Evolutionary conservation across 2,329 filamentous ascomycete species (phyloP).

Genomic region (Penicillium aurantiogriseum): DNA sequence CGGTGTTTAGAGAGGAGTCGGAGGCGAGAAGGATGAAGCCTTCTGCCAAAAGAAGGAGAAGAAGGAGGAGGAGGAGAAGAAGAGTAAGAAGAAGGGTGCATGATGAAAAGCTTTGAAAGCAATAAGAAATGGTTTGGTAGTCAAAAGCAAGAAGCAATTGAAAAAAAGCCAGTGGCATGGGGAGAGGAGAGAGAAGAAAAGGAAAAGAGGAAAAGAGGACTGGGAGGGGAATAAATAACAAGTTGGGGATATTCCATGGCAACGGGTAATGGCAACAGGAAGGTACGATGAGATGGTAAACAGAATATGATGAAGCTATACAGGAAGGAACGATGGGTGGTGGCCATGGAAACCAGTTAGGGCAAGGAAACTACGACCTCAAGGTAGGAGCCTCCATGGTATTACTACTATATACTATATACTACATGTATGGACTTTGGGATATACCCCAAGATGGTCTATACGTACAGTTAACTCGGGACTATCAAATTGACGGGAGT

Average conservation of each 20-base stretch:
- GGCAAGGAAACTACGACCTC: background rate
- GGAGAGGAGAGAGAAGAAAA: slow-evolving; percentile 4
- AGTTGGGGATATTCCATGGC: background rate
- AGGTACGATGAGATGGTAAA: background rate
- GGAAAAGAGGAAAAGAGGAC: background rate
- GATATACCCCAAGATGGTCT: background rate
- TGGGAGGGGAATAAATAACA: background rate
- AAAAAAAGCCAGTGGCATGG: slow-evolving; percentile 8
- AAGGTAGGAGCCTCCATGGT: background rate
- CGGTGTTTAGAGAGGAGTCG: background rate
- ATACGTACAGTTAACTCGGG: background rate
- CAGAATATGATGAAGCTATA: background rate
- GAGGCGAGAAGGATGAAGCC: background rate
- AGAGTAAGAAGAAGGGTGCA: background rate
- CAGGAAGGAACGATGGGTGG: background rate
- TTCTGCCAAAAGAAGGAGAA: background rate
- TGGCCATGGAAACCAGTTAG: background rate
- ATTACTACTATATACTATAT: background rate
- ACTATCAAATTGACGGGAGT: background rate
- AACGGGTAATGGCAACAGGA: slow-evolving; percentile 2
- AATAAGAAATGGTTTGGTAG: background rate
- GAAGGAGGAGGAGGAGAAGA: too few species aligned
- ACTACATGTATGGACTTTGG: background rate
- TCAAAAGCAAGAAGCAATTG: background rate
- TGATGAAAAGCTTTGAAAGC: background rate